Base-by-base conservation (phyloP, 1,284 basidiomycete genomes). In the Chondrostereum purpureum region DNA sequence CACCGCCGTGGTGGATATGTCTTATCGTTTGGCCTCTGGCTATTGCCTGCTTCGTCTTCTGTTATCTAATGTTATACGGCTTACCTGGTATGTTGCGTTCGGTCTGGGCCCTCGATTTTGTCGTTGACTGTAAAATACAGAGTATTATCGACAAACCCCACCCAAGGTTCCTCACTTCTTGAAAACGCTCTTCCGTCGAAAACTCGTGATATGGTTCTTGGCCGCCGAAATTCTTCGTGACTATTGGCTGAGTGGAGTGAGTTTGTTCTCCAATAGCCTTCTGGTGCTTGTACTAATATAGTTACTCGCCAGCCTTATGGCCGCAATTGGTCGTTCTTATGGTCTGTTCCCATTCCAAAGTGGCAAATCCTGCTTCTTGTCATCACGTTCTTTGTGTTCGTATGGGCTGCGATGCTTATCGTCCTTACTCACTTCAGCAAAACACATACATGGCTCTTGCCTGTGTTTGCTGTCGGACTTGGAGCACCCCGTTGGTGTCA, bases 401-500 rank as follows among this genome's bases (percentile, higher is more conserved):
- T 94, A 41, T 95, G 92, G 92, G 87, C 73, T 11, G 56, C 78
- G 10, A 68, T 89, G 64, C 69, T 95, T 61, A 62, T 75, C 45
- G 68, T 91, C 44, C 71, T 95, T 57, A 94, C 88, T 13, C 75
- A 83, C 55, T 83, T 92, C 65, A 88, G 87, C 58, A 94, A 92
- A 67, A 88, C 88, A 4, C 92, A 95, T 61, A 93, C 92, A 10
- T 95, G 92, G 92, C 69, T 95, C 13, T 68, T 95, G 40, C 90
- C 92, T 45, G 88, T 95, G 13, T 95, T 95, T 56, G 92, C 92
- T 6, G 90, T 95, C 46, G 92, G 92, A 57, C 75, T 95, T 43
- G 92, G 91, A 45, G 88, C 89, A 24, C 92, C 92, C 12, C 69
- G 89, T 56, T 95, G 92, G 92, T 94, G 91, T 71, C 91, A 92